phyloP scores from a whole-genome alignment of 2,329 filamentous ascomycete species.

The Aureobasidium vineae region DNA sequence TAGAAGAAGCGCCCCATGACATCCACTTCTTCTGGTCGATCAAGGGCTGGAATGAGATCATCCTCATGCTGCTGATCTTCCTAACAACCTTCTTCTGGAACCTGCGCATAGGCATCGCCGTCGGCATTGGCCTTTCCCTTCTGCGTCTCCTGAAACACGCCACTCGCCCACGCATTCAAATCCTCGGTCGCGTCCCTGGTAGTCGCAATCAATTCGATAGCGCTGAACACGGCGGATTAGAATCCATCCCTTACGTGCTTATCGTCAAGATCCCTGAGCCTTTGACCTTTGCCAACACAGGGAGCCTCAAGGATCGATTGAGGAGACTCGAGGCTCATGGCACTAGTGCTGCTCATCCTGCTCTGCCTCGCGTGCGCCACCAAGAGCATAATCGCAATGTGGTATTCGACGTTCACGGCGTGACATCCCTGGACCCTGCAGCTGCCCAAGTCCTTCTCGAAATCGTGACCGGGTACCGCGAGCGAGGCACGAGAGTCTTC shows the following conservation, averaged over 20 bases:
- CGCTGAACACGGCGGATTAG: conserved; percentile 68
- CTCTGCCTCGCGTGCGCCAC: conserved; percentile 72
- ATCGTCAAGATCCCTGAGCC: conserved; percentile 98
- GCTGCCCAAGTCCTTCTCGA: conserved; percentile 88
- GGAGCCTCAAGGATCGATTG: conserved; percentile 73
- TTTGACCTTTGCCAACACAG: conserved; percentile 94
- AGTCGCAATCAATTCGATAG: conserved; percentile 78
- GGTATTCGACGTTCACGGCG: conserved; percentile 97
- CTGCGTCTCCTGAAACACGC: conserved; percentile 86
- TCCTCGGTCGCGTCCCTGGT: conserved; percentile 82
- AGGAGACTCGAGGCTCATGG: conserved; percentile 85
- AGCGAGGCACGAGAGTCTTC: conserved; percentile 72
- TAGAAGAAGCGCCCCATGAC: conserved; percentile 94
- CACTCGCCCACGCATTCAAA: conserved; percentile 92
- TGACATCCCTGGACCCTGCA: conserved; percentile 89
- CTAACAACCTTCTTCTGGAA: conserved; percentile 93
- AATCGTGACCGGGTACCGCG: conserved; percentile 79
- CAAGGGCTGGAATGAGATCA: conserved; percentile 79
- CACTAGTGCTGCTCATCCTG: conserved; percentile 79
- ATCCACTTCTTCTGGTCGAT: conserved; percentile 86
- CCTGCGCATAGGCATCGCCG: conserved; percentile 85
- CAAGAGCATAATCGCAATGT: conserved; percentile 86
- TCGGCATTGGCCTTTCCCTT: conserved; percentile 87
- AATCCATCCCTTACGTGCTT: conserved; percentile 87
- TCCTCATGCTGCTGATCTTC: conserved; percentile 88